Evolutionary conservation across 2,329 filamentous ascomycete genomes (phyloP).

Genomic region (Onygenales sp.): DNA sequence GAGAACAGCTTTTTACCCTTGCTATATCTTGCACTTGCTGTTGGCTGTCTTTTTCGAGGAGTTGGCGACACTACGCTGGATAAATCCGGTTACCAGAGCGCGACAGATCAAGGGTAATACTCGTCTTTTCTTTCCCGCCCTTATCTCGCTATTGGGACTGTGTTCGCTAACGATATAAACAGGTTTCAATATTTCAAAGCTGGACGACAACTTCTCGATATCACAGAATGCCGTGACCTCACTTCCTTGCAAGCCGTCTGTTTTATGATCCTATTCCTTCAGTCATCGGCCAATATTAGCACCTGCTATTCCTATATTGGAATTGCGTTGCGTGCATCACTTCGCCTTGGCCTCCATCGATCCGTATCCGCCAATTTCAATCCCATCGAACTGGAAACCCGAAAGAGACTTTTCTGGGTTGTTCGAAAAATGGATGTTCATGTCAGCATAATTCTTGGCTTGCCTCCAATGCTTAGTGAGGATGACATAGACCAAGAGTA

Average conservation of each 20-base stretch:
- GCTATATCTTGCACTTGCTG: constrained; percentile 59
- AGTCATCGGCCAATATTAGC: constrained; percentile 67
- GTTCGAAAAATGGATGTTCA: constrained; percentile 43
- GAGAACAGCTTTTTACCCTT: constrained; percentile 62
- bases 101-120: constrained; percentile 46
- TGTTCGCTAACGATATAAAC: constrained; percentile 7
- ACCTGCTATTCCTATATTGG: constrained; percentile 74
- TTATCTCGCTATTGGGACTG: background rate
- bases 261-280: constrained; percentile 73
- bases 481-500: constrained; percentile 43
- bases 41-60: constrained; percentile 64
- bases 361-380: constrained; percentile 59
- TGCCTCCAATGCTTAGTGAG: constrained; percentile 40
- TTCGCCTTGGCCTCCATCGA: constrained; percentile 69
- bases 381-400: constrained; percentile 62
- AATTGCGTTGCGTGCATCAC: constrained; percentile 64
- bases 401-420: constrained; percentile 53
- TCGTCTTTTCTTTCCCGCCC: background rate
- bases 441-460: constrained; percentile 39
- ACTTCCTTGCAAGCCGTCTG: constrained; percentile 64
- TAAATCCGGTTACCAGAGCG: constrained; percentile 37
- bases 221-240: constrained; percentile 59
- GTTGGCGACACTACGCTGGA: constrained; percentile 42
- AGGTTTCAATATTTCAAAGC: constrained; percentile 68
- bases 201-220: constrained; percentile 54